These are phyloP conservation scores for Amylocarpus encephaloides DNA, from an alignment of 2,329 filamentous ascomycete genomes.

Conservation along the genomic window DNA sequence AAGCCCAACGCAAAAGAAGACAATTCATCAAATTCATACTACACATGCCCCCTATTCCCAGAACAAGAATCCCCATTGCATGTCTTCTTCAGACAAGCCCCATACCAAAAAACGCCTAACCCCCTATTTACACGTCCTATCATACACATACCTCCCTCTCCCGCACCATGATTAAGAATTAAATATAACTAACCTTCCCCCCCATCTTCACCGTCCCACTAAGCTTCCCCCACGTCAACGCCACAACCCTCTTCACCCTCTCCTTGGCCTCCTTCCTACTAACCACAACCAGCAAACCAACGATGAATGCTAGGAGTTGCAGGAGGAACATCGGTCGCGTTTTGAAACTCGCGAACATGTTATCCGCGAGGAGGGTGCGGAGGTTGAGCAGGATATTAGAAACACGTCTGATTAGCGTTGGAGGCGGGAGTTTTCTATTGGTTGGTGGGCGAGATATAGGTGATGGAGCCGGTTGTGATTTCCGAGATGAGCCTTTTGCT, in stretches of 20 bases:
- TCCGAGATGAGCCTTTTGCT: slow-evolving; percentile 30
- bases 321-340: slow-evolving; percentile 52
- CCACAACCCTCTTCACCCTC: slow-evolving; percentile 62
- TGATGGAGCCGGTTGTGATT: slow-evolving; percentile 8
- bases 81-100: no score
- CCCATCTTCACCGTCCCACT: slow-evolving; percentile 74
- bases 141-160: background rate
- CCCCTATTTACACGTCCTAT: background rate
- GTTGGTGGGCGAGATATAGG: slow-evolving; percentile 13
- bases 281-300: slow-evolving; percentile 71
- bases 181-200: slow-evolving; percentile 96
- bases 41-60: background rate
- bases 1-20: no score
- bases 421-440: slow-evolving; percentile 9
- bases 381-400: slow-evolving; percentile 48
- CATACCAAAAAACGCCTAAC: no score
- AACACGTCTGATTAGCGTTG: slow-evolving; percentile 34
- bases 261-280: slow-evolving; percentile 70
- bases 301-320: slow-evolving; percentile 68
- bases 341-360: slow-evolving; percentile 44
- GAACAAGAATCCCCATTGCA: no score
- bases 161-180: slow-evolving; percentile 24
- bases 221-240: slow-evolving; percentile 55
- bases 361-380: slow-evolving; percentile 41
- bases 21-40: background rate